Conservation (phyloP, 2,329 filamentous ascomycete species). For the Verticillium isaacii region DNA sequence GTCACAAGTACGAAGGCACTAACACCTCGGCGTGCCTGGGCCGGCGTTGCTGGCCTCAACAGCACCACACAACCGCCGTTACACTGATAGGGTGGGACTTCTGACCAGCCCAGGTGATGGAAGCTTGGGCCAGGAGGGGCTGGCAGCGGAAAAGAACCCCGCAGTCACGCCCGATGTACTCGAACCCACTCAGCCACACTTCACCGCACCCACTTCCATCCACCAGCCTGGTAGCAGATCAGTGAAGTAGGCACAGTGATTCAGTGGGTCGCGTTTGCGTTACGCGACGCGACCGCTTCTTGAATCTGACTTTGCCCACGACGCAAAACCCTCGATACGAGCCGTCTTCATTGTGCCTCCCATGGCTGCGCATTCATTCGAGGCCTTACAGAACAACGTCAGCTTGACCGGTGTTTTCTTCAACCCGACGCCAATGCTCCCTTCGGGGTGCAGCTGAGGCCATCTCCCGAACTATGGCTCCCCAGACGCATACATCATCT, state of each 20-base stretch:
- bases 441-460: background rate
- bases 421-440: background rate
- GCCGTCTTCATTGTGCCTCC: background rate
- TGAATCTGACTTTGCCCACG: background rate
- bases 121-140: background rate
- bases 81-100: background rate
- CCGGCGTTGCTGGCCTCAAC: background rate
- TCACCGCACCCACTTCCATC: background rate
- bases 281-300: background rate
- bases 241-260: background rate
- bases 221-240: background rate
- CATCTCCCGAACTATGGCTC: background rate
- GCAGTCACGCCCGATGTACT: background rate
- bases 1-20: background rate
- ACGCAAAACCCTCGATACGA: background rate
- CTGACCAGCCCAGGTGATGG: background rate
- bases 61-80: background rate
- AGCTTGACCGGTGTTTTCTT: background rate
- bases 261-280: background rate
- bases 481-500: background rate
- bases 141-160: background rate
- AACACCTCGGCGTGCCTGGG: background rate
- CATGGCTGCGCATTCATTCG: background rate
- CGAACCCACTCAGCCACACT: background rate
- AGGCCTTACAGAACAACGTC: background rate